A percentile compares a stretch with the other conserved stretches of the same genome.
Conservation (phyloP, 176 grass and related monocot genomes). For the Musa troglodytarum region DNA sequence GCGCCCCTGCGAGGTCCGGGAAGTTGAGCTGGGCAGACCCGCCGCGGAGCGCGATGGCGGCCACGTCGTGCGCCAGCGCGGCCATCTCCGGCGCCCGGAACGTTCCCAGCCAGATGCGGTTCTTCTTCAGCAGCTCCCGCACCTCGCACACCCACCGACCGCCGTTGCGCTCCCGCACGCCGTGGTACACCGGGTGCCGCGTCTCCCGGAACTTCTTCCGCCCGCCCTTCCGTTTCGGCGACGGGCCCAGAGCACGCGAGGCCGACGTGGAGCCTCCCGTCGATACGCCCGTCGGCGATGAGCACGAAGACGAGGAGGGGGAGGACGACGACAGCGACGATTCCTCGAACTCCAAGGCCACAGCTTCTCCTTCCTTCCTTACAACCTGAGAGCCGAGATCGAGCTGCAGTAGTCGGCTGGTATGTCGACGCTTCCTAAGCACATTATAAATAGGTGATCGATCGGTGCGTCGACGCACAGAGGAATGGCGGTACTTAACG, state of each 20-base stretch:
- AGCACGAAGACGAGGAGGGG: not conserved
- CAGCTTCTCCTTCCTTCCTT: no score
- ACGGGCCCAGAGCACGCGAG: not conserved
- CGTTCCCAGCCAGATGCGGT: slow-evolving; percentile 9
- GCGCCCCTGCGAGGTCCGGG: not conserved
- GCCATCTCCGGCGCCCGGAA: not conserved
- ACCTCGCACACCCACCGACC: slow-evolving; percentile 15
- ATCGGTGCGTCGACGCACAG: not conserved
- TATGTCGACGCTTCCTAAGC: no score
- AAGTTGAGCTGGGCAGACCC: not conserved
- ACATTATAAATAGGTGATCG: no score
- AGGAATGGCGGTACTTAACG: no score
- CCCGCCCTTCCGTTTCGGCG: slow-evolving; percentile 20
- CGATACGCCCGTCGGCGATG: not conserved
- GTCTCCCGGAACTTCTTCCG: slow-evolving; percentile 83
- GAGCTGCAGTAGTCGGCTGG: no score
- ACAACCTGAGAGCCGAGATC: no score
- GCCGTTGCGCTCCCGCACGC: slow-evolving; percentile 35
- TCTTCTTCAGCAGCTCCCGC: slow-evolving; percentile 7
- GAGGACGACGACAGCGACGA: not conserved
- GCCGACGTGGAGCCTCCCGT: not conserved
- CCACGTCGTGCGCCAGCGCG: slow-evolving; percentile 14
- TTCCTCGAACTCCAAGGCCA: not conserved
- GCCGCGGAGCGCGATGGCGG: slow-evolving; percentile 12
- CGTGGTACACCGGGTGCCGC: slow-evolving; percentile 67